Conservation (phyloP, 192 early-diverging fungal genomes). For the Coemansia sp. region DNA sequence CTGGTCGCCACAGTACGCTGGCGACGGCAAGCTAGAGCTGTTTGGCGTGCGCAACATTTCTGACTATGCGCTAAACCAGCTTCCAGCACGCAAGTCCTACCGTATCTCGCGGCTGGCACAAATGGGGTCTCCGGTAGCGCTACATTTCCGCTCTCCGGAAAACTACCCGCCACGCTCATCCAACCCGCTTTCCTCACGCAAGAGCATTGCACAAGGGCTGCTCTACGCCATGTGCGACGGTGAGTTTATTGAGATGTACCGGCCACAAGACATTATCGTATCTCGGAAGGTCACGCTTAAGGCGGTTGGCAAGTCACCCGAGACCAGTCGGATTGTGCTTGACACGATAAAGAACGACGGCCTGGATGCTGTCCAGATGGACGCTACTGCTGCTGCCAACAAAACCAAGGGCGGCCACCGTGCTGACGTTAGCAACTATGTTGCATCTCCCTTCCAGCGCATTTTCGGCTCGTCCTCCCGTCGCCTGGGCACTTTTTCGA, state of each 20-base stretch:
- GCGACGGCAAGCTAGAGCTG: slow-evolving; percentile 67
- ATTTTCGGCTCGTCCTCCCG: slow-evolving; percentile 33
- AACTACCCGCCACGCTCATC: slow-evolving; percentile 39
- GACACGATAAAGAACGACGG: slow-evolving; percentile 56
- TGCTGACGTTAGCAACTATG: slow-evolving; percentile 37
- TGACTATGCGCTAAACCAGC: slow-evolving; percentile 64
- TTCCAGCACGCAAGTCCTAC: slow-evolving; percentile 55
- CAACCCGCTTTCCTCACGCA: slow-evolving; percentile 29
- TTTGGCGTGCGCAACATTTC: slow-evolving; percentile 61
- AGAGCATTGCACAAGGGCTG: slow-evolving; percentile 48
- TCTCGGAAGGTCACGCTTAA: slow-evolving; percentile 65
- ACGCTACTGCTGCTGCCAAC: slow-evolving; percentile 42
- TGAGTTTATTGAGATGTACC: slow-evolving; percentile 70
- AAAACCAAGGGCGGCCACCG: slow-evolving; percentile 22
- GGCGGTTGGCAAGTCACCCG: slow-evolving; percentile 58
- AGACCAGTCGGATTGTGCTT: slow-evolving; percentile 56
- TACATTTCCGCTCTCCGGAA: slow-evolving; percentile 57
- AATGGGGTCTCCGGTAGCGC: slow-evolving; percentile 55
- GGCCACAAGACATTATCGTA: slow-evolving; percentile 59
- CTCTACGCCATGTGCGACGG: slow-evolving; percentile 75
- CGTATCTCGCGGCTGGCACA: slow-evolving; percentile 68
- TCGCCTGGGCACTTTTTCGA: not conserved
- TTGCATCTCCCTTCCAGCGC: slow-evolving; percentile 48
- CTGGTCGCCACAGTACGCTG: slow-evolving; percentile 68
- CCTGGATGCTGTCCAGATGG: slow-evolving; percentile 51